Conservation (phyloP, 768 basidiomycete genomes). For the Leccinum obscurum region DNA sequence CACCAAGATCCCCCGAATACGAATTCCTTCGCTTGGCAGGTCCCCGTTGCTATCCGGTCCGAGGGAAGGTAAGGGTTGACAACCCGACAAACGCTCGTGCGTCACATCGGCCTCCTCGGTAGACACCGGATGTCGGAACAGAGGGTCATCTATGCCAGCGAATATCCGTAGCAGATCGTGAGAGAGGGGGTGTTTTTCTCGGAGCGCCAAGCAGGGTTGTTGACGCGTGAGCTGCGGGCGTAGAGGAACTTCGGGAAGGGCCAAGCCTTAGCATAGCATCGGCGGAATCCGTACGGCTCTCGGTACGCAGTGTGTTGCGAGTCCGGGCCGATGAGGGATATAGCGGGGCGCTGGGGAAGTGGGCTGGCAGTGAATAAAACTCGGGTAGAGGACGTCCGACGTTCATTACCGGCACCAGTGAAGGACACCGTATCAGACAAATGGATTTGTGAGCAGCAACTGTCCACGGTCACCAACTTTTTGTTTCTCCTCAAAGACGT, state of each 20-base stretch:
- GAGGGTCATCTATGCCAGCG: background rate
- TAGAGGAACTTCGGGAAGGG: background rate
- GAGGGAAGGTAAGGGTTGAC: background rate
- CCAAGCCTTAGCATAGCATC: background rate
- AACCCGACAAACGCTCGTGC: background rate
- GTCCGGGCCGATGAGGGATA: too few relatives aligned
- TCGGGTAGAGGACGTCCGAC: too few relatives aligned
- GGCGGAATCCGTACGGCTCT: background rate
- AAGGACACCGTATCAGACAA: background rate
- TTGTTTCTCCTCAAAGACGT: too few relatives aligned
- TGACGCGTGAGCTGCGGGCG: background rate
- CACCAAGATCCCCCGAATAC: background rate
- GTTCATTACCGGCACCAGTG: too few relatives aligned
- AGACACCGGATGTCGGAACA: background rate
- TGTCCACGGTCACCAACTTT: too few relatives aligned
- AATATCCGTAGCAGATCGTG: background rate
- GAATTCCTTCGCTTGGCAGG: background rate
- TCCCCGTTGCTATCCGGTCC: background rate
- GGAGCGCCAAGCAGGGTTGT: background rate
- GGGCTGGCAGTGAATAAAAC: too few relatives aligned
- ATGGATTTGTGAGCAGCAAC: too few relatives aligned
- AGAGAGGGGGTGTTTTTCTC: background rate
- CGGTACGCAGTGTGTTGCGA: too few relatives aligned
- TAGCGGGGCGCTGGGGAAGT: too few relatives aligned
- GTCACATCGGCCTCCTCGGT: background rate